These are phyloP conservation scores for Lizonia empirigonia DNA, from an alignment of 2,329 filamentous ascomycete genomes.

Conservation along the genomic window DNA sequence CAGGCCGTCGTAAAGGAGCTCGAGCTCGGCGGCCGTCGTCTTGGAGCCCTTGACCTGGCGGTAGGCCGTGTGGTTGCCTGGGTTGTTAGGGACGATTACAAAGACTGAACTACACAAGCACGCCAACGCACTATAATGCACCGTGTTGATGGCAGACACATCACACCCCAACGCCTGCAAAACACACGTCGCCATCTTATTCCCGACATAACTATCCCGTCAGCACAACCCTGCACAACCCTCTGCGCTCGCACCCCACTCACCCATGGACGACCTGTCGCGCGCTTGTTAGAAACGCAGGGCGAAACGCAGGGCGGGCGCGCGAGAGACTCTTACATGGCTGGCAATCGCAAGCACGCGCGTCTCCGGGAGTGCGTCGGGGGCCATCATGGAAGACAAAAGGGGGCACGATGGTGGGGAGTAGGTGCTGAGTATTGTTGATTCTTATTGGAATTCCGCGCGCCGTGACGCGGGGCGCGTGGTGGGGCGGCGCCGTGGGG, in stretches of 20 bases:
- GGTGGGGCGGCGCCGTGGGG: constrained; percentile 34
- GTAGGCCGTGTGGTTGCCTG: constrained; percentile 96
- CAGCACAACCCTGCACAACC: constrained; percentile 27
- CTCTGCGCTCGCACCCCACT: constrained; percentile 48
- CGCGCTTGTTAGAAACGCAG: constrained; percentile 10
- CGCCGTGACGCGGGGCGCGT: constrained; percentile 41
- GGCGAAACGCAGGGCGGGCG: constrained; percentile 9
- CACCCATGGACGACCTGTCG: constrained; percentile 74
- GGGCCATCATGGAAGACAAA: constrained; percentile 28
- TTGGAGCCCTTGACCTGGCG: constrained; percentile 84
- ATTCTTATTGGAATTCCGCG: constrained; percentile 43
- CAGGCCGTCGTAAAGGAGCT: constrained; percentile 82
- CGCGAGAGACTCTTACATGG: constrained; percentile 71
- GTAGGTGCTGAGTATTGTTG: constrained; percentile 34
- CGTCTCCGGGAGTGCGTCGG: constrained; percentile 60
- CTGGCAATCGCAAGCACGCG: constrained; percentile 87
- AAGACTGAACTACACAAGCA: too few species aligned
- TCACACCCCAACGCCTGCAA: constrained; percentile 94
- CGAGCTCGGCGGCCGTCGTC: constrained; percentile 80
- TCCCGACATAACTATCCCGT: constrained; percentile 82
- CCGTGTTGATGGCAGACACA: constrained; percentile 91
- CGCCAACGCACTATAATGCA: constrained; percentile 94
- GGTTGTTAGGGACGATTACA: too few species aligned
- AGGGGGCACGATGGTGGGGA: too few species aligned
- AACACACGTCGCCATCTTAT: constrained; percentile 94